Evolutionary conservation across 345 rosid genomes (phyloP), one percentile per base, ranked within the genome.

Genomic region (Diplotaxis tenuifolia): DNA sequence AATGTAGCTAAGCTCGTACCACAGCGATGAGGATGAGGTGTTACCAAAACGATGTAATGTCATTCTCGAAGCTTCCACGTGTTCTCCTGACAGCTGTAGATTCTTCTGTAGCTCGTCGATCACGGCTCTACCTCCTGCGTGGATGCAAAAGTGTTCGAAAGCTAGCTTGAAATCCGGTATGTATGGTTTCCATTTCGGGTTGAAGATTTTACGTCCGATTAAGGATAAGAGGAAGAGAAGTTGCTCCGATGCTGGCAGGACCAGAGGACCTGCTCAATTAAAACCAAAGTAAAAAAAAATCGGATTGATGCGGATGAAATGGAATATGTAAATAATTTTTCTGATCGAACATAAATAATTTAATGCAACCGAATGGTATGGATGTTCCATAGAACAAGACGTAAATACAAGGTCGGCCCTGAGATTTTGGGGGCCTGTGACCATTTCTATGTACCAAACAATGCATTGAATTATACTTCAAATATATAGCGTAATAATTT

Each of bases 1-100:
- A 38, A 88, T 74, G 70, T 93, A 93, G 52, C 85, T 72, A n/a
- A n/a, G n/a, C n/a, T n/a, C n/a, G n/a, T n/a, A n/a, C n/a, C n/a
- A n/a, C n/a, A n/a, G n/a, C n/a, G 98, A 93, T 0, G 96, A 93
- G 0, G 98, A 93, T 0, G 98, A 93, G 0, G 98, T 93, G 82
- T 93, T 93, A 0, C 98, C 96, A 67, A 88, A 90, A 12, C 96
- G 76, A 65, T 88, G 92, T 1, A 93, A 79, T 9, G 98, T 73
- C 98, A 90, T 93, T 80, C 90, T 84, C 0, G 90, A 93, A 0
- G 96, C 96, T 62, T 93, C 98, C 10, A 90, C 93, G 47, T 93
- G 90, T 70, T 84, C 87, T 8, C 78, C 81, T 7, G 89, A 80
- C 2, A 93, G 78, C 81, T 88, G 85, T 11, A 93, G 82, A 77